Percentiles rank a stretch among this genome's conserved stretches.
phyloP scores from a whole-genome alignment of 169 alveolate genomes.

The Plasmodium gonderi region DNA sequence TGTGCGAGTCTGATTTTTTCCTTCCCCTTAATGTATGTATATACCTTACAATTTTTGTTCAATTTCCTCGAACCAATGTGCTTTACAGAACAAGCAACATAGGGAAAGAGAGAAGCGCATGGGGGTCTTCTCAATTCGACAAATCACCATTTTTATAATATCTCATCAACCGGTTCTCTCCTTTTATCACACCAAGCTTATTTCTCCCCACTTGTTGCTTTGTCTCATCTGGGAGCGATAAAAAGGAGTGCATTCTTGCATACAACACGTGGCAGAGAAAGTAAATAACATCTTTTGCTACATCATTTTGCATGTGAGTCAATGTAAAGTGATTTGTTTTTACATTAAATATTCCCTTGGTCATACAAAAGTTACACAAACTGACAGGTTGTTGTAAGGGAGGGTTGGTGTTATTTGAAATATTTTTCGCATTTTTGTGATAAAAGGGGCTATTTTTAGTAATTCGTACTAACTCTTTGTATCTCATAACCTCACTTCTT shows the following conservation, averaged over 20 bases:
- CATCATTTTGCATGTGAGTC: background rate
- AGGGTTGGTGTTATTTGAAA: conserved; percentile 3
- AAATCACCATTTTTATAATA: too few species aligned
- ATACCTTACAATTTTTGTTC: too few species aligned
- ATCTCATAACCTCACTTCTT: conserved; percentile 68
- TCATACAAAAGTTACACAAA: conserved; percentile 43
- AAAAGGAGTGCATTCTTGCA: too few species aligned
- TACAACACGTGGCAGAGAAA: conserved; percentile 10
- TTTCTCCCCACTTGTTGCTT: background rate
- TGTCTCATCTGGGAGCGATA: too few species aligned
- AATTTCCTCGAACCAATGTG: too few species aligned
- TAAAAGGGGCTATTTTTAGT: conserved; percentile 53
- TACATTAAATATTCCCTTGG: conserved; percentile 39
- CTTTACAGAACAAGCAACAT: too few species aligned
- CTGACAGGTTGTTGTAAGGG: conserved; percentile 70
- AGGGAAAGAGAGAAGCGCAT: too few species aligned
- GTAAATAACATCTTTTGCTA: background rate
- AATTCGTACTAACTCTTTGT: conserved; percentile 58
- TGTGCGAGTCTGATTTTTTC: too few species aligned
- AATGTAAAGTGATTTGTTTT: conserved; percentile 25
- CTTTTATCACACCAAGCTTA: too few species aligned
- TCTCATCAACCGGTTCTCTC: too few species aligned
- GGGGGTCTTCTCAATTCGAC: too few species aligned
- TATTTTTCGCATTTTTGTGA: conserved; percentile 50
- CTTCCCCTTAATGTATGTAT: too few species aligned